A percentile compares a stretch with the other conserved stretches of the same genome.
Evolutionary conservation across 148 eudicot genomes (phyloP).

Genomic region (Spergularia marina): DNA sequence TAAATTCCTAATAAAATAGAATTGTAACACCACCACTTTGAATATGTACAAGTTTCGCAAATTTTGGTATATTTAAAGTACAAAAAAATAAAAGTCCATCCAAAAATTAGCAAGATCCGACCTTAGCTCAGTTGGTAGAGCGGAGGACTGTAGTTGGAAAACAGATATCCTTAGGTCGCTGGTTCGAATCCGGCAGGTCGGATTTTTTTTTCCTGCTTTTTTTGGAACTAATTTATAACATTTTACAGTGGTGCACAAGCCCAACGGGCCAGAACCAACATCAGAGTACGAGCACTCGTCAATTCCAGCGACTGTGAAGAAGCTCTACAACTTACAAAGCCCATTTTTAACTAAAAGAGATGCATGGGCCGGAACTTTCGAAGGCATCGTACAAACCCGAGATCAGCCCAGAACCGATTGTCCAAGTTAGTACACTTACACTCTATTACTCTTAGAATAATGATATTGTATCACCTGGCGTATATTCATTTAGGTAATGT

Average conservation of each 20-base stretch:
- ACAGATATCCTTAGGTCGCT: constrained; percentile 21
- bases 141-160: constrained; percentile 22
- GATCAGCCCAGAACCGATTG: constrained; percentile 72
- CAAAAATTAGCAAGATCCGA: not conserved
- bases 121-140: constrained; percentile 32
- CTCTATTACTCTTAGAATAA: too few relatives aligned
- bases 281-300: constrained; percentile 88
- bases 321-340: constrained; percentile 56
- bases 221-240: not conserved
- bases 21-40: too few relatives aligned
- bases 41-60: too few relatives aligned
- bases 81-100: too few relatives aligned
- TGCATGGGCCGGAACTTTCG: constrained; percentile 85
- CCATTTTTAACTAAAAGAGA: constrained; percentile 73
- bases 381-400: constrained; percentile 44
- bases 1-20: too few relatives aligned
- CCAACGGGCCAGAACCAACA: constrained; percentile 66
- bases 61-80: too few relatives aligned
- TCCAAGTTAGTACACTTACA: constrained; percentile 39
- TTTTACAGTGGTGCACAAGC: constrained; percentile 73
- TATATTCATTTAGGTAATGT: too few relatives aligned
- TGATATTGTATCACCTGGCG: too few relatives aligned
- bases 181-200: constrained; percentile 18
- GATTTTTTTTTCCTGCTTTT: not conserved
- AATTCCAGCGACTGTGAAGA: constrained; percentile 71